phyloP scores from a whole-genome alignment of 2,329 filamentous ascomycete genomes.

The Coleophoma crateriformis region DNA sequence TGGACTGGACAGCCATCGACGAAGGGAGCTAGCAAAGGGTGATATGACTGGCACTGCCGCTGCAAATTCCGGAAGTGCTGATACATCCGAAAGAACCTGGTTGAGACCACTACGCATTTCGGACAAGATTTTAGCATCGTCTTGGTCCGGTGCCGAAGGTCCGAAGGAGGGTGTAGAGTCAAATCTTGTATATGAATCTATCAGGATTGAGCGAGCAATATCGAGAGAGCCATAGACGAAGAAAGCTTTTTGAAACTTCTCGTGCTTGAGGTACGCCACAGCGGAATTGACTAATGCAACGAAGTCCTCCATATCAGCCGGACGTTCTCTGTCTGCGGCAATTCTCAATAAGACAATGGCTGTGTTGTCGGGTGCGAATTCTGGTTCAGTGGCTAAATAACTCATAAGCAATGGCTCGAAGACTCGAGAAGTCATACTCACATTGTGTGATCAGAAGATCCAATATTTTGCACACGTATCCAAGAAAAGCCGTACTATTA shows the following conservation, averaged over 20 bases:
- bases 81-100: slow-evolving; percentile 43
- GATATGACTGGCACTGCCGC: slow-evolving; percentile 36
- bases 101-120: slow-evolving; percentile 45
- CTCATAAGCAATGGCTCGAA: slow-evolving; percentile 1
- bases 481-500: slow-evolving; percentile 37
- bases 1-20: slow-evolving; percentile 39
- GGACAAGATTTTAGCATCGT: slow-evolving; percentile 44
- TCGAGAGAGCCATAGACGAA: slow-evolving; percentile 28
- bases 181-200: slow-evolving; percentile 40
- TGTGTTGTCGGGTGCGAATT: slow-evolving; percentile 35
- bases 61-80: slow-evolving; percentile 42
- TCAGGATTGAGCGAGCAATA: slow-evolving; percentile 42
- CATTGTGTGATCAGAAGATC: slow-evolving; percentile 46
- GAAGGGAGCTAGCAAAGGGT: slow-evolving; percentile 34
- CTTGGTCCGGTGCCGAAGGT: slow-evolving; percentile 18
- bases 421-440: slow-evolving; percentile 18
- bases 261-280: slow-evolving; percentile 49
- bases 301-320: slow-evolving; percentile 49
- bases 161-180: slow-evolving; percentile 22
- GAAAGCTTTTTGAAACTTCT: slow-evolving; percentile 43
- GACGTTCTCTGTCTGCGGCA: slow-evolving; percentile 33
- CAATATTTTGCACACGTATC: slow-evolving; percentile 51
- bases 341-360: slow-evolving; percentile 44
- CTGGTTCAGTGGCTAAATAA: slow-evolving; percentile 20
- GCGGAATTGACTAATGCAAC: slow-evolving; percentile 44